Conservation (phyloP, 257 asterid species). For the Leptodermis oblonga region DNA sequence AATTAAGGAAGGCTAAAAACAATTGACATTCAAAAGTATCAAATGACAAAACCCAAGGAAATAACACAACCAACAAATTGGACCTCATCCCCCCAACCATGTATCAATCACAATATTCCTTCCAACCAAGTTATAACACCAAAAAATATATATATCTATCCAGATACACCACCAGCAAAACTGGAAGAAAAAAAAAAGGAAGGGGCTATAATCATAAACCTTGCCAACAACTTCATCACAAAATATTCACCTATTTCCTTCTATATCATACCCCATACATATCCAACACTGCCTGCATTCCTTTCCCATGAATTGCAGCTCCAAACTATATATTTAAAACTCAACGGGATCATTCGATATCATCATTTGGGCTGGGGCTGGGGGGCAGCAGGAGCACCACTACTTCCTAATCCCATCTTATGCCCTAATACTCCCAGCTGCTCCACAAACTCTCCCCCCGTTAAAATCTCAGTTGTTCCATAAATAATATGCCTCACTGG, state of each 20-base stretch:
- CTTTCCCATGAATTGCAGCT: not conserved
- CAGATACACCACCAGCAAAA: not conserved
- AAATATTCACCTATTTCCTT: not conserved
- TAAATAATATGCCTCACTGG: slow-evolving; percentile 72
- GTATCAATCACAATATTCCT: slow-evolving; percentile 1
- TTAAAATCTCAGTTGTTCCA: slow-evolving; percentile 88
- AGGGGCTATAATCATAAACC: not conserved
- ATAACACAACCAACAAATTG: not conserved
- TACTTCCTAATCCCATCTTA: slow-evolving; percentile 83
- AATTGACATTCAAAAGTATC: no score
- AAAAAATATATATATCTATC: slow-evolving; percentile 3
- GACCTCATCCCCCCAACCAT: not conserved
- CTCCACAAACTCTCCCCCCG: slow-evolving; percentile 89
- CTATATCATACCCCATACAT: not conserved
- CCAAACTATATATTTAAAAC: not conserved
- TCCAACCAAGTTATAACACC: not conserved
- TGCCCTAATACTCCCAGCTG: slow-evolving; percentile 72
- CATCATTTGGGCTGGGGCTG: slow-evolving; percentile 23
- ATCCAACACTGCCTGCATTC: not conserved
- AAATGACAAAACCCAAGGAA: no score
- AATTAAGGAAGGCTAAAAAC: no score
- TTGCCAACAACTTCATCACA: not conserved
- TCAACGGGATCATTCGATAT: not conserved
- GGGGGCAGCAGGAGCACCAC: slow-evolving; percentile 17
- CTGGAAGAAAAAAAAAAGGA: not conserved